These are phyloP conservation scores for Barbarea vulgaris DNA, from an alignment of 345 rosid genomes.

Conservation along the genomic window DNA sequence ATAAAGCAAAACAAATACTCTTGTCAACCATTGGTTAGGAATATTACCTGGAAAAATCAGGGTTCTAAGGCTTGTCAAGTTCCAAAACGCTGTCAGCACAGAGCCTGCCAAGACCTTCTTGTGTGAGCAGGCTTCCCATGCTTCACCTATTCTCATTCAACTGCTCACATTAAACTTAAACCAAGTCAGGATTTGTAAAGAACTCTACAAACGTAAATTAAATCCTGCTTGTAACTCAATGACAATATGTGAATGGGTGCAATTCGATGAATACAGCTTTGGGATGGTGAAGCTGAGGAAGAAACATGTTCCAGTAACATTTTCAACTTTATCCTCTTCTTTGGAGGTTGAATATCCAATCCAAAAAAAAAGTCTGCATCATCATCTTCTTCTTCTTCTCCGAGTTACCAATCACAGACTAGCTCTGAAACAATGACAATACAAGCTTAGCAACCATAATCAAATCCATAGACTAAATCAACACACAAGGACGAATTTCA, in stretches of 20 bases:
- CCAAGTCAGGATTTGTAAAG: conserved; percentile 1
- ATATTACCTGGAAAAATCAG: conserved; percentile 70
- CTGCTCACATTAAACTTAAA: conserved; percentile 45
- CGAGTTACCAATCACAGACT: no score
- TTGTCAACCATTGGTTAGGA: conserved; percentile 2
- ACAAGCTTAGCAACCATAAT: no score
- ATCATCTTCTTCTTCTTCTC: no score
- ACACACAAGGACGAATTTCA: no score
- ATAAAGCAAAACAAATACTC: conserved; percentile 9
- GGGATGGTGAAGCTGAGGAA: conserved; percentile 83
- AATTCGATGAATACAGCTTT: conserved; percentile 57
- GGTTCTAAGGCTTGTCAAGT: conserved; percentile 70
- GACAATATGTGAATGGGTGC: conserved; percentile 9
- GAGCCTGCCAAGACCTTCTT: conserved; percentile 85
- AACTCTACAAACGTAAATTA: neutral
- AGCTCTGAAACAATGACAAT: no score
- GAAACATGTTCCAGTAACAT: conserved; percentile 59
- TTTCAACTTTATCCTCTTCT: no score
- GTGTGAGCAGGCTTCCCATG: conserved; percentile 82
- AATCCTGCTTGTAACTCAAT: neutral
- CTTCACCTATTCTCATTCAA: conserved; percentile 54
- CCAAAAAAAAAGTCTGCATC: no score
- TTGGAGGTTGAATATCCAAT: no score
- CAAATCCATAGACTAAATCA: no score
- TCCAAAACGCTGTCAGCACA: conserved; percentile 88